Percentiles rank a stretch among this genome's conserved stretches.
These are phyloP conservation scores for Lactarius trivialis DNA, from an alignment of 768 basidiomycete species.

Conservation along the genomic window DNA sequence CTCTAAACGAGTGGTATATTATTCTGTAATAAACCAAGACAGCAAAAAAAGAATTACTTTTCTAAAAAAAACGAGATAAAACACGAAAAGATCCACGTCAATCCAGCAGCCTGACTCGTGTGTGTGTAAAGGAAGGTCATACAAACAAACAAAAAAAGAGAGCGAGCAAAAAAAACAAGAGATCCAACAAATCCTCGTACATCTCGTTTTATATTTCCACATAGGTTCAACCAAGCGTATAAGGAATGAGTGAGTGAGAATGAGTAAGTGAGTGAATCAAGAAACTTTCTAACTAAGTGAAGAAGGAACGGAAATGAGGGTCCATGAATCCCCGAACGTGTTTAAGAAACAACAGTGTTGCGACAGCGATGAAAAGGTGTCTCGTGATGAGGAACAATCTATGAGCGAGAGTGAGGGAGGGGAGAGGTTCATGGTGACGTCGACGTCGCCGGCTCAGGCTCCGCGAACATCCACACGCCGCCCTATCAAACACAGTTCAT, in stretches of 20 bases:
- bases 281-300: neutral
- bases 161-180: neutral
- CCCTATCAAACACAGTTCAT: slow-evolving; percentile 10
- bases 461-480: slow-evolving; percentile 20
- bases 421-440: neutral
- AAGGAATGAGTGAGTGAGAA: neutral
- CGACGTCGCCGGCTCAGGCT: neutral
- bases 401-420: neutral
- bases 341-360: neutral
- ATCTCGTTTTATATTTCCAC: neutral
- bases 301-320: neutral
- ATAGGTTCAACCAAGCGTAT: neutral
- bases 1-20: neutral
- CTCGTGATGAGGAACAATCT: neutral
- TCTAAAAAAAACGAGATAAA: neutral
- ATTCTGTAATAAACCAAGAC: neutral
- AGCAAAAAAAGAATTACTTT: neutral
- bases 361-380: neutral
- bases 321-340: neutral
- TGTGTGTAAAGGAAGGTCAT: neutral
- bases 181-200: neutral
- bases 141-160: neutral
- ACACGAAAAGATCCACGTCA: neutral
- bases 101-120: no score
- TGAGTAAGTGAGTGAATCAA: neutral